Evolutionary conservation across 2,329 filamentous ascomycete genomes (phyloP), one percentile per base, ranked within the genome.

Genomic region (Cryphonectria radicalis): DNA sequence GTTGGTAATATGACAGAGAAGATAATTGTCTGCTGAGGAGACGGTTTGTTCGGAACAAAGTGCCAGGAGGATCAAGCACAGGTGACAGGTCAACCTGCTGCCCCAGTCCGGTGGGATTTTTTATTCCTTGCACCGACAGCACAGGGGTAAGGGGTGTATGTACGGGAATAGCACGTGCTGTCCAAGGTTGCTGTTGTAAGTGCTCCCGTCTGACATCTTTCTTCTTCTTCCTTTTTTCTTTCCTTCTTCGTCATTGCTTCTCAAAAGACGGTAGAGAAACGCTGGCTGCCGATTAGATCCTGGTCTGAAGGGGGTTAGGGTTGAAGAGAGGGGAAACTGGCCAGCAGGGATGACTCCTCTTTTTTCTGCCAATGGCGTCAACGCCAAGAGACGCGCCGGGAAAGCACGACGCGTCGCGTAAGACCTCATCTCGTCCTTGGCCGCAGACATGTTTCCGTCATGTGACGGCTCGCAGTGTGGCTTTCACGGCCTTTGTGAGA

Each of bases 331-430:
- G 14, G 3, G 8, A 37, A 22, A 11, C 4, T 4, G 14, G 4
- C 25, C 28, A 28, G 19, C 32, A 60, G 32, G 57, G 57, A 37
- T 60, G 19, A 19, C 6, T 22, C 17, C 46, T n/a, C 22, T n/a
- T 22, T 6, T n/a, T 7, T n/a, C 22, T 32, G 14, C 57, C 57
- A 60, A 32, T 37, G 14, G 57, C 57, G 55, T 32, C 55, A 59
- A 10, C 13, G 25, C 28, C 55, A 59, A 28, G 55, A 14, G 43
- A 50, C 63, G 63, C 43, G 40, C 19, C 43, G 42, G 25, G 63
- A 28, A 57, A 17, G 1, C 4, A 50, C 28, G 22, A 43, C 63
- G 63, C 63, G 43, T 66, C 63, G 63, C 63, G 63, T 37, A 53
- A 13, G 53, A 66, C 63, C 63, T 66, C 63, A 53, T 42, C 11